Conservation (phyloP, 108 stramenopile genomes). For the Cyclotella baltica region DNA sequence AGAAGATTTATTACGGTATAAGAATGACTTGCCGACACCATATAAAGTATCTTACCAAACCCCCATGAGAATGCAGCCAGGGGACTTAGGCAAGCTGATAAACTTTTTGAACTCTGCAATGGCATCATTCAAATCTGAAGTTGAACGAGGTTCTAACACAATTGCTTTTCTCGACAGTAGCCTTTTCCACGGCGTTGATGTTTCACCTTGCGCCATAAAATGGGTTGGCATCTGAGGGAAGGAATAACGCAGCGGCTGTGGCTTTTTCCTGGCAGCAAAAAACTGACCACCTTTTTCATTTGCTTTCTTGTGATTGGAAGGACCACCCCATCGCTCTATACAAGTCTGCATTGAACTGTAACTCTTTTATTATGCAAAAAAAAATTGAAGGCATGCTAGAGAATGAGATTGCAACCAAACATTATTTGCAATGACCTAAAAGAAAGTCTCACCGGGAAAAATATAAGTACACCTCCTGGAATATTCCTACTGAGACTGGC, state of each 20-base stretch:
- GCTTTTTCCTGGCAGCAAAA: slow-evolving; percentile 54
- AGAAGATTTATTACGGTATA: neutral
- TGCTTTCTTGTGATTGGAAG: slow-evolving; percentile 43
- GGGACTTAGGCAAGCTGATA: slow-evolving; percentile 66
- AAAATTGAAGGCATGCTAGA: neutral
- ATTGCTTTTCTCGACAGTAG: slow-evolving; percentile 74
- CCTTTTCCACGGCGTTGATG: slow-evolving; percentile 76
- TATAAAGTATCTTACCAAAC: too few species aligned
- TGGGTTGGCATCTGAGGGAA: slow-evolving; percentile 51
- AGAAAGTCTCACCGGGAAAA: slow-evolving; percentile 81
- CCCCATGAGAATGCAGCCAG: slow-evolving; percentile 92
- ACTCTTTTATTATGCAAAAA: slow-evolving; percentile 26
- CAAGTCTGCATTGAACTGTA: slow-evolving; percentile 90
- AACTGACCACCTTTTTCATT: slow-evolving; percentile 55
- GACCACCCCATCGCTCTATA: slow-evolving; percentile 84
- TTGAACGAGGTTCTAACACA: slow-evolving; percentile 84
- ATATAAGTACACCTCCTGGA: slow-evolving; percentile 95
- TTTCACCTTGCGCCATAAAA: slow-evolving; percentile 38
- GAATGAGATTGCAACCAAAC: neutral
- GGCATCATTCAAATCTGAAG: slow-evolving; percentile 82
- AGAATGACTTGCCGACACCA: too few species aligned
- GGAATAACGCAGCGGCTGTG: slow-evolving; percentile 39
- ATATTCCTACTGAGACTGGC: slow-evolving; percentile 78
- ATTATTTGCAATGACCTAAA: neutral
- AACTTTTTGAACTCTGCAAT: slow-evolving; percentile 91